phyloP scores from a whole-genome alignment of 2,329 filamentous ascomycete genomes.

The Phialemoniopsis sp. region DNA sequence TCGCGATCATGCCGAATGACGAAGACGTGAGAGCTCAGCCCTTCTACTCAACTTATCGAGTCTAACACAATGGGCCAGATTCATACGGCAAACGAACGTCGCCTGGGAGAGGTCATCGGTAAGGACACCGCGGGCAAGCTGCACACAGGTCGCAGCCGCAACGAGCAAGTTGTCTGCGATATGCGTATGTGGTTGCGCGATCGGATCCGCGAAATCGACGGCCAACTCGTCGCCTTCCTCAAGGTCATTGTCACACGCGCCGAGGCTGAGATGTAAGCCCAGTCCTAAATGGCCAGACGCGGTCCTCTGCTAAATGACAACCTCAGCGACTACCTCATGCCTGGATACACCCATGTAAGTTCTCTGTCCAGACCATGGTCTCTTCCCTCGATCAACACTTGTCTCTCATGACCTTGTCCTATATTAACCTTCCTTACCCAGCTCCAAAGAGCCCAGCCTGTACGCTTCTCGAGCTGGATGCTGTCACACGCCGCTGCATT shows the following conservation, averaged over 20 bases:
- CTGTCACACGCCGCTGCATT: conserved; percentile 72
- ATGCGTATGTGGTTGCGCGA: conserved; percentile 88
- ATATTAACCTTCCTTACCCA: too few relatives aligned
- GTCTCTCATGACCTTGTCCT: too few relatives aligned
- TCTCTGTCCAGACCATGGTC: too few relatives aligned
- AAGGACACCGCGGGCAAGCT: conserved; percentile 83
- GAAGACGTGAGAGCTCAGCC: too few relatives aligned
- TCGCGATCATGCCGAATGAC: conserved; percentile 45
- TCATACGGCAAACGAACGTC: conserved; percentile 68
- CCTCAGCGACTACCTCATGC: conserved; percentile 75
- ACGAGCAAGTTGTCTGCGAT: conserved; percentile 86
- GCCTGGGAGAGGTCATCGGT: conserved; percentile 79
- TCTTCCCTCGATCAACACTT: too few relatives aligned
- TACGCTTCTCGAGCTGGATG: conserved; percentile 80
- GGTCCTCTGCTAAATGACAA: conserved; percentile 30
- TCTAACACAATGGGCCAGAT: conserved; percentile 30
- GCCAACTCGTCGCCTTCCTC: conserved; percentile 64
- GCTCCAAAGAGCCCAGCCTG: conserved; percentile 76
- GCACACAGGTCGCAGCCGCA: conserved; percentile 82
- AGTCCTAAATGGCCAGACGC: conserved; percentile 4
- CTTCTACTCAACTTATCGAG: conserved; percentile 4
- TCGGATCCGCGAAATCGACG: conserved; percentile 66
- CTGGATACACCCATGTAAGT: conserved; percentile 86
- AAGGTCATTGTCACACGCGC: conserved; percentile 65
- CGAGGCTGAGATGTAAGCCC: conserved; percentile 58